A percentile compares a stretch with the other conserved stretches of the same genome.
phyloP scores from a whole-genome alignment of 2,329 filamentous ascomycete species.

The Neonectria ditissima region DNA sequence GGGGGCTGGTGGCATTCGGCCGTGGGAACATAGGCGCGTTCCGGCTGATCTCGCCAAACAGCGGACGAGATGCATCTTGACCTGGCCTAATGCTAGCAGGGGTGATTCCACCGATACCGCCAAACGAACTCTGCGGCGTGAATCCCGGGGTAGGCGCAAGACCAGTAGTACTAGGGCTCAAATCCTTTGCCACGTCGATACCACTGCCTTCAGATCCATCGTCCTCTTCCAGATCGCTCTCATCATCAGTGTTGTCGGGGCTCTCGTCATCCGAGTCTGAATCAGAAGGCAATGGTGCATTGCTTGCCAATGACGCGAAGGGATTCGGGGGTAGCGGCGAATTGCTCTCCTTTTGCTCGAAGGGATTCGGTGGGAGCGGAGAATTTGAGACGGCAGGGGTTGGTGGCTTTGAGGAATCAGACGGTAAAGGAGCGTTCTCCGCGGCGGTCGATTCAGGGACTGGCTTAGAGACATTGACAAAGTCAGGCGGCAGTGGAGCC shows the following conservation, averaged over 20 bases:
- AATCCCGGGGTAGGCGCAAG: slow-evolving; percentile 61
- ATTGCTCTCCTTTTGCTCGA: slow-evolving; percentile 47
- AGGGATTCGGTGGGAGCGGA: slow-evolving; percentile 59
- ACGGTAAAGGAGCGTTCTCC: slow-evolving; percentile 48
- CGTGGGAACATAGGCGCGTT: slow-evolving; percentile 67
- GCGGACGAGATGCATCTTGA: slow-evolving; percentile 56
- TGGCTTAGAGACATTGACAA: slow-evolving; percentile 44
- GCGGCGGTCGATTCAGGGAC: slow-evolving; percentile 25
- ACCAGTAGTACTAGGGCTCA: slow-evolving; percentile 64
- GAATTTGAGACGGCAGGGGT: slow-evolving; percentile 44
- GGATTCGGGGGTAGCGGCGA: slow-evolving; percentile 60
- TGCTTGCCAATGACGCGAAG: slow-evolving; percentile 46
- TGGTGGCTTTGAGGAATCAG: slow-evolving; percentile 44
- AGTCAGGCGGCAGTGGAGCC: slow-evolving; percentile 51
- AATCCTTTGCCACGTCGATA: slow-evolving; percentile 73
- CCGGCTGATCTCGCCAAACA: slow-evolving; percentile 67
- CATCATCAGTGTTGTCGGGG: slow-evolving; percentile 52
- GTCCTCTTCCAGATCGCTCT: slow-evolving; percentile 56
- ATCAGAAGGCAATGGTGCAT: slow-evolving; percentile 56
- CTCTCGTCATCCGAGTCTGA: slow-evolving; percentile 49
- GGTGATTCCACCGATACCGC: slow-evolving; percentile 57
- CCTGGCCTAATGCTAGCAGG: slow-evolving; percentile 52
- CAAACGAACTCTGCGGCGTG: slow-evolving; percentile 71
- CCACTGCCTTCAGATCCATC: slow-evolving; percentile 69
- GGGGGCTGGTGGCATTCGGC: slow-evolving; percentile 68